phyloP scores from a whole-genome alignment of 2,329 filamentous ascomycete genomes.

The Xylariaceae sp. region DNA sequence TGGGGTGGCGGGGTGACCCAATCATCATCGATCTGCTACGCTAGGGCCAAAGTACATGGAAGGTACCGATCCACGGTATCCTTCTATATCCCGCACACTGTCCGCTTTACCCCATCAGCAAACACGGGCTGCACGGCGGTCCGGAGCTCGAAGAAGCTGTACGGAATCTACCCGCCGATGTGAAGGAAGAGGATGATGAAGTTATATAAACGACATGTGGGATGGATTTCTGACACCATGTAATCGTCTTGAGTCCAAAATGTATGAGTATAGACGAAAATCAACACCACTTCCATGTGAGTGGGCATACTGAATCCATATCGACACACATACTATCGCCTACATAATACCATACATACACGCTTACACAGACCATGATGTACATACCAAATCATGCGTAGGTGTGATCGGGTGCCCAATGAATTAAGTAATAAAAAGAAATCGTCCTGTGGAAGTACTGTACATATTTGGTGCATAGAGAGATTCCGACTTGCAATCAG shows the following conservation, averaged over 20 bases:
- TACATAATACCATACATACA: no score
- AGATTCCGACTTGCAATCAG: not conserved
- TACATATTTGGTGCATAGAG: not conserved
- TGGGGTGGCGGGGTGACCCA: constrained; percentile 27
- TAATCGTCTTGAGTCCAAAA: no score
- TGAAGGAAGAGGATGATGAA: not conserved
- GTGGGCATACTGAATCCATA: no score
- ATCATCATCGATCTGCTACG: constrained; percentile 2
- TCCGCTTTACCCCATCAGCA: not conserved
- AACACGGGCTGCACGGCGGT: no score
- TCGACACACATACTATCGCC: no score
- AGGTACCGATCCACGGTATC: not conserved
- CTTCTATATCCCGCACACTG: not conserved
- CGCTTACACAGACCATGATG: no score
- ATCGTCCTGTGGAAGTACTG: not conserved
- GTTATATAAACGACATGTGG: no score
- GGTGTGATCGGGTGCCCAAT: not conserved
- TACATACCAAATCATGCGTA: no score
- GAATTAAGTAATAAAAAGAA: constrained; percentile 3
- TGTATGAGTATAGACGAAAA: no score
- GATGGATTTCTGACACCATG: no score
- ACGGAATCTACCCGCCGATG: not conserved
- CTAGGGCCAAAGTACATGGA: not conserved
- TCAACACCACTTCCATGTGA: no score
- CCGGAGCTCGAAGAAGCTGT: no score